Conservation (phyloP, 2,329 filamentous ascomycete species). For the Colletotrichum coccodes region DNA sequence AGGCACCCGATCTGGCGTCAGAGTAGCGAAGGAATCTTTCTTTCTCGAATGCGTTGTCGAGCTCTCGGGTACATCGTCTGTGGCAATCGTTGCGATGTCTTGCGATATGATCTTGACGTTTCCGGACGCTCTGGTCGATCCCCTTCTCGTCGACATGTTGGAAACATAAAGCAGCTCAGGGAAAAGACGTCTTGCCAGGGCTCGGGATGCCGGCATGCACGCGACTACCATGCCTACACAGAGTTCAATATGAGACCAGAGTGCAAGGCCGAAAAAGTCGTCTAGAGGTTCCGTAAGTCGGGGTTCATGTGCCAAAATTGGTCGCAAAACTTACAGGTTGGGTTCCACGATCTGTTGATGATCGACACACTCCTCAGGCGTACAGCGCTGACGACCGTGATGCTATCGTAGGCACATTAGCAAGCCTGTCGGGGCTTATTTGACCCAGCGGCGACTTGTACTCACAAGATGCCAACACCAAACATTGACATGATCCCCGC, state of each 20-base stretch:
- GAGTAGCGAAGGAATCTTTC: conserved; percentile 38
- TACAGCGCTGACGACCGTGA: conserved; percentile 20
- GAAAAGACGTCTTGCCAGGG: conserved; percentile 13
- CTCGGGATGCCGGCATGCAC: conserved; percentile 26
- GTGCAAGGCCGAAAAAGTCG: conserved; percentile 43
- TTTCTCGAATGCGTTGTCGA: conserved; percentile 4
- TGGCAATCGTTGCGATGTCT: conserved; percentile 3
- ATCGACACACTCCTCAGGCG: conserved; percentile 2
- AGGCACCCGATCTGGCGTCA: conserved; percentile 34
- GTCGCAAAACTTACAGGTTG: conserved; percentile 28
- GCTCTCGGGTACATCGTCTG: not conserved
- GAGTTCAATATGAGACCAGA: conserved; percentile 34
- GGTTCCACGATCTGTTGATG: conserved; percentile 27
- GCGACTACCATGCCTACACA: conserved; percentile 19
- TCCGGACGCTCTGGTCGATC: conserved; percentile 14
- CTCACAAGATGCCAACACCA: conserved; percentile 22
- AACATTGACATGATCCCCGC: conserved; percentile 28
- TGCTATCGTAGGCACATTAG: not conserved
- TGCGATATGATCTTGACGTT: conserved; percentile 29
- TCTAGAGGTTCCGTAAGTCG: conserved; percentile 46
- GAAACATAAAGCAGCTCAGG: conserved; percentile 19
- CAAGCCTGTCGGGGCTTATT: not conserved
- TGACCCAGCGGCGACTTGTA: not conserved
- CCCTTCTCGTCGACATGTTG: not conserved
- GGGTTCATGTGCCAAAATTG: conserved; percentile 51